phyloP scores from a whole-genome alignment of 148 eudicot species.

The Fagopyrum esculentum region DNA sequence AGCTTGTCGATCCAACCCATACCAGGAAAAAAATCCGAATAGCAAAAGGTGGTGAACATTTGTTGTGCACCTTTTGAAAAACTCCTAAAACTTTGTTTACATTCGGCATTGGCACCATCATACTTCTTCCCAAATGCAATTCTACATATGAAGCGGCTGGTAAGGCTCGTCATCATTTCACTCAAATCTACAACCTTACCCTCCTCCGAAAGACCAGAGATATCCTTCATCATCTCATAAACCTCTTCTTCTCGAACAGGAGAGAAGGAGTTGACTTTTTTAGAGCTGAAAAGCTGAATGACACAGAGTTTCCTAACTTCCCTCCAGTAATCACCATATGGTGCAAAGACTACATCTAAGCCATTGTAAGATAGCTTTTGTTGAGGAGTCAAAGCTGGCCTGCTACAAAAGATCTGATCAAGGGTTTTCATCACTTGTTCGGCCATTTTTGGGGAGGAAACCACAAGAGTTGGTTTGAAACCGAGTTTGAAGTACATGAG shows the following conservation, averaged over 20 bases:
- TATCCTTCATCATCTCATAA: constrained; percentile 15
- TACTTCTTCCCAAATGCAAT: constrained; percentile 34
- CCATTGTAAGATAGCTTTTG: constrained; percentile 25
- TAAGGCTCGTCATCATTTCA: constrained; percentile 16
- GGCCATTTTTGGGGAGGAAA: constrained; percentile 22
- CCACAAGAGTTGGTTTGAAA: constrained; percentile 8
- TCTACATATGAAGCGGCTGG: constrained; percentile 13
- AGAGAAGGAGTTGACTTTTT: constrained; percentile 19
- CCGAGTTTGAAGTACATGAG: constrained; percentile 21
- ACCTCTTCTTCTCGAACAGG: constrained; percentile 19
- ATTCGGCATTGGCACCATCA: background rate
- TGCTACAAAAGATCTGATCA: constrained; percentile 18
- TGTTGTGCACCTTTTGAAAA: constrained; percentile 16
- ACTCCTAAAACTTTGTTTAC: constrained; percentile 10
- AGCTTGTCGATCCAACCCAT: constrained; percentile 24
- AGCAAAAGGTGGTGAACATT: constrained; percentile 11
- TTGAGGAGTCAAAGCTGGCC: constrained; percentile 14
- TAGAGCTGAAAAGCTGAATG: constrained; percentile 23
- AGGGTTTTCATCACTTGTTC: constrained; percentile 22
- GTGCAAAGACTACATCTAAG: constrained; percentile 18
- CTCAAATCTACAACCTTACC: constrained; percentile 19
- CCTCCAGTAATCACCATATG: constrained; percentile 18
- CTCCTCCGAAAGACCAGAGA: constrained; percentile 14
- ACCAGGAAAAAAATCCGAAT: constrained; percentile 20
- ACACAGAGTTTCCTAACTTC: constrained; percentile 19